These are phyloP conservation scores for Croton setiger DNA, from an alignment of 441 rosid genomes.

Conservation along the genomic window DNA sequence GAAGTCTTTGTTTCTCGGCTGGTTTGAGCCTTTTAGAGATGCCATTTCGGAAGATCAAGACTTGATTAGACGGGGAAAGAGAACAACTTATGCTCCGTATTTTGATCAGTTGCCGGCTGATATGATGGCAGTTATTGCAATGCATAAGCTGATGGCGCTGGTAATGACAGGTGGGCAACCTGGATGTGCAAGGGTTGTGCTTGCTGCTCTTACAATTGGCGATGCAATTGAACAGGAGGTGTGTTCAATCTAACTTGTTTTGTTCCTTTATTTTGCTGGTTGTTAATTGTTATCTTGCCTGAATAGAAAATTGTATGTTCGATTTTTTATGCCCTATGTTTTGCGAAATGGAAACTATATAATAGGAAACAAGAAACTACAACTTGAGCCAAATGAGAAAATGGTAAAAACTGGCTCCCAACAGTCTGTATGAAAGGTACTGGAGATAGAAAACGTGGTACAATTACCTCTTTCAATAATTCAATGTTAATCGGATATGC, in stretches of 20 bases:
- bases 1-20: slow-evolving; percentile 86
- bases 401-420: not conserved
- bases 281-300: slow-evolving; percentile 7
- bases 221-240: slow-evolving; percentile 98
- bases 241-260: slow-evolving; percentile 25
- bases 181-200: slow-evolving; percentile 74
- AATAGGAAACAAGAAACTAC: not conserved
- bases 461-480: not conserved
- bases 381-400: not conserved
- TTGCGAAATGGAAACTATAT: not conserved
- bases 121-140: slow-evolving; percentile 84
- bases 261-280: slow-evolving; percentile 9
- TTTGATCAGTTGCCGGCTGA: slow-evolving; percentile 76
- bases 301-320: not conserved
- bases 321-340: not conserved
- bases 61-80: slow-evolving; percentile 48
- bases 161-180: slow-evolving; percentile 74
- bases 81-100: slow-evolving; percentile 48
- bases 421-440: not conserved
- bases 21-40: slow-evolving; percentile 91
- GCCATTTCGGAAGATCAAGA: slow-evolving; percentile 74
- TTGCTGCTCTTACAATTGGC: slow-evolving; percentile 70
- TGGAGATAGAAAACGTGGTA: not conserved
- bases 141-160: slow-evolving; percentile 78
- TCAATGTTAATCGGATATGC: not conserved